phyloP scores from a whole-genome alignment of 257 asterid genomes.

The Solanum arcanum region DNA sequence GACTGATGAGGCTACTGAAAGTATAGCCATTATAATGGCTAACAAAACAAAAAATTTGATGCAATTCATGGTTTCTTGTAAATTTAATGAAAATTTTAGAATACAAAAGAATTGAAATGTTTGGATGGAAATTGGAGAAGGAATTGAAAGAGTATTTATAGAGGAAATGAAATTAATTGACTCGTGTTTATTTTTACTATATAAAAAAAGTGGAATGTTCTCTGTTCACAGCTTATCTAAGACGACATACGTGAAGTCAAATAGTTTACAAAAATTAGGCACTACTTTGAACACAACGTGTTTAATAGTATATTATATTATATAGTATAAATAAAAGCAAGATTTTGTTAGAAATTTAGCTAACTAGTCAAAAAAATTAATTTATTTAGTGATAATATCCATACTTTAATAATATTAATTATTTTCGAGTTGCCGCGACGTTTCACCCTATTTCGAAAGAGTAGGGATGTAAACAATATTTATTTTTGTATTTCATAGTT shows the following conservation, averaged over 20 bases:
- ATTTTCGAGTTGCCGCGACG: too few relatives aligned
- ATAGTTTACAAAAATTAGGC: slow-evolving; percentile 12
- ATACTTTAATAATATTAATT: too few relatives aligned
- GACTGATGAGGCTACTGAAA: slow-evolving; percentile 7
- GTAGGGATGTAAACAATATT: too few relatives aligned
- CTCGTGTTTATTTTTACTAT: background rate
- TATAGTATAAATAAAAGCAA: background rate
- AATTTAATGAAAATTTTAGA: background rate
- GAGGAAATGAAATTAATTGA: background rate
- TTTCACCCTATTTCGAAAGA: too few relatives aligned
- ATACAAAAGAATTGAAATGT: background rate
- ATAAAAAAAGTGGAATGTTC: slow-evolving; percentile 13
- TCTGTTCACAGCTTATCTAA: background rate
- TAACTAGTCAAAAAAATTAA: too few relatives aligned
- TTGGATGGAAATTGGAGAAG: background rate
- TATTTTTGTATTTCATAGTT: too few relatives aligned
- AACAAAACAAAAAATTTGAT: slow-evolving; percentile 11
- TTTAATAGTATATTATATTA: background rate
- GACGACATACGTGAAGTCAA: background rate
- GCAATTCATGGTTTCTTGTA: slow-evolving; percentile 13
- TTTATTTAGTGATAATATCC: too few relatives aligned
- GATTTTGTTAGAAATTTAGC: background rate
- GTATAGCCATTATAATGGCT: slow-evolving; percentile 7
- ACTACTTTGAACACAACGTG: background rate
- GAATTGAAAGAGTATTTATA: slow-evolving; percentile 3